Base-by-base conservation (phyloP, 2,329 filamentous ascomycete species). In the Amauroascus verrucosus region DNA sequence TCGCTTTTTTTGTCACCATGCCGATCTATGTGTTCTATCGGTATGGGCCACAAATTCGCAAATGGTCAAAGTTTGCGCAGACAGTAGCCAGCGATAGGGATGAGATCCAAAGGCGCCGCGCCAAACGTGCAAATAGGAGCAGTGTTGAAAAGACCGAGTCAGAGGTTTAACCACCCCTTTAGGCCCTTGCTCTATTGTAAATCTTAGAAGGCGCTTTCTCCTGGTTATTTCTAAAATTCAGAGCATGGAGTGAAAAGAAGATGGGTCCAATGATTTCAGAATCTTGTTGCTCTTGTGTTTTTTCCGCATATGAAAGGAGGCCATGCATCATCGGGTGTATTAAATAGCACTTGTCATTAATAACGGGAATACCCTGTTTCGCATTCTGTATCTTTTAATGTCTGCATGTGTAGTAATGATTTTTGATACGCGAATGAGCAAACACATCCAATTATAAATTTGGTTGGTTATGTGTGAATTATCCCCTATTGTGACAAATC, bases 21-120 rank as follows among this genome's bases (percentile, higher is more conserved):
- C 79, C 81, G 0, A 80, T 86, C 8, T 85, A 84, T 56, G 66
- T 81, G 24, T 82, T 85, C 58, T 85, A 85, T 68, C 81, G 74
- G 71, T 78, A 78, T 53, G 83, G 83, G 0, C 78, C 79, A 0
- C 55, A 58, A 0, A 75, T 86, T 28, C 76, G 83, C 5, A 72
- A 76, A 32, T 69, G 72, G 9, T 85, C 82, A 2, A 76, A 77
- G 0, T 85, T 85, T 60, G 83, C 83, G 0, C 79, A 84, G 67
- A 75, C 74, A 9, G 67, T 86, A 6, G 79, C 78, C 14, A 67
- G 67, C 1, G 75, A 67, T 22, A 59, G 65, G 40, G 62, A 65
- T 53, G 62, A 48, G 14, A 52, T 55, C 26, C 50, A 26, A 24
- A 47, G 45, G 24, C 53, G 51, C 24, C 54, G 50, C 20, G 53